Conservation (phyloP, 352 stramenopile species). For the Pythium aristosporum region DNA sequence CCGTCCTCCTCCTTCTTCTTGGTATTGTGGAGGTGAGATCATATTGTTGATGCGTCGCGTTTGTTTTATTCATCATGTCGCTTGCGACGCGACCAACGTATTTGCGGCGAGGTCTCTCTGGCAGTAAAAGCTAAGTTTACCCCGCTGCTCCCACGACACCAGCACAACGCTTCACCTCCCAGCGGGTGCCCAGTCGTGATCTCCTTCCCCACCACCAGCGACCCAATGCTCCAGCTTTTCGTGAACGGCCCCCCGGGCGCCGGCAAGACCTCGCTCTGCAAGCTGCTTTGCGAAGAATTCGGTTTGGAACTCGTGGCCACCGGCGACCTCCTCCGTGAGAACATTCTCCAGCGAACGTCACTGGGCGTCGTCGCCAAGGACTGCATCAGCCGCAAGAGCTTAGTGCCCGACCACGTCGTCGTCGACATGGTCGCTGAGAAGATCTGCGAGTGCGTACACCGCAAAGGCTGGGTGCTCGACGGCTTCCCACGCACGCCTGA, state of each 20-base stretch:
- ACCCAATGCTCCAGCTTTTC: slow-evolving; percentile 65
- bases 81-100: no score
- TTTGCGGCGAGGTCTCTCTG: background rate
- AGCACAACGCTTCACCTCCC: no score
- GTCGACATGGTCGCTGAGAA: slow-evolving; percentile 77
- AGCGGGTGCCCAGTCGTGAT: no score
- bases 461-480: slow-evolving; percentile 67
- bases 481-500: slow-evolving; percentile 69
- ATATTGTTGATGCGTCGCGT: background rate
- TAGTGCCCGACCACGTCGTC: slow-evolving; percentile 73
- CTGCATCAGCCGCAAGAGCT: slow-evolving; percentile 60
- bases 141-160: no score
- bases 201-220: background rate
- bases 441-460: slow-evolving; percentile 36
- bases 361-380: slow-evolving; percentile 57
- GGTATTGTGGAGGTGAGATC: background rate
- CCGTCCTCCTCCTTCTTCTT: no score
- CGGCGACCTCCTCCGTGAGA: slow-evolving; percentile 66
- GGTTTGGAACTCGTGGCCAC: slow-evolving; percentile 62
- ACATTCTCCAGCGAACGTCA: slow-evolving; percentile 58
- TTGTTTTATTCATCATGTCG: background rate
- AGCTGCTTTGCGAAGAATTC: slow-evolving; percentile 56
- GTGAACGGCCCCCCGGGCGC: slow-evolving; percentile 64
- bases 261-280: slow-evolving; percentile 69
- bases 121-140: background rate